phyloP scores from a whole-genome alignment of 1,284 basidiomycete genomes.

The Sanghuangporus sanghuang region DNA sequence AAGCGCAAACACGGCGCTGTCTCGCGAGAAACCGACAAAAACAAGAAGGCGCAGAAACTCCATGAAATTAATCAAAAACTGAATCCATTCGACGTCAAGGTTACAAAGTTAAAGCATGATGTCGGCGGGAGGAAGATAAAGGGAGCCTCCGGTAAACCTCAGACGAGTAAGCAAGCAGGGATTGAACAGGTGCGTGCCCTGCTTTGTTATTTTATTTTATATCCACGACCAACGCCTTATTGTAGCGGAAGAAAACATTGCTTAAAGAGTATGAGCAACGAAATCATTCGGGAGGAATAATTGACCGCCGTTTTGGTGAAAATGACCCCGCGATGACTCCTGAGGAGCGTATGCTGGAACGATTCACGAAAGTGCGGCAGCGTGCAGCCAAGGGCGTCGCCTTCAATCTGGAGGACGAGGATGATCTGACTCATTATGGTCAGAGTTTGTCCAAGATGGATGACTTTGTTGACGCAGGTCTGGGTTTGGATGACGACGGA shows the following conservation, averaged over 20 bases:
- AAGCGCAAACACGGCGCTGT: slow-evolving; percentile 59
- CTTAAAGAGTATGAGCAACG: slow-evolving; percentile 83
- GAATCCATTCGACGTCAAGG: slow-evolving; percentile 92
- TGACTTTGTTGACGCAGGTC: slow-evolving; percentile 79
- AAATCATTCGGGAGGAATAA: slow-evolving; percentile 79
- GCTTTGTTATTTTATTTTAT: slow-evolving; percentile 10
- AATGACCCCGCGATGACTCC: slow-evolving; percentile 85
- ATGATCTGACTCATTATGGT: slow-evolving; percentile 92
- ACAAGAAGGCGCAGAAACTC: slow-evolving; percentile 74
- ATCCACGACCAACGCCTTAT: neutral
- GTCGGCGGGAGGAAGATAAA: slow-evolving; percentile 85
- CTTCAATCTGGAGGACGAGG: slow-evolving; percentile 91
- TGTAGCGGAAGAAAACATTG: slow-evolving; percentile 79
- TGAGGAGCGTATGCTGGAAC: slow-evolving; percentile 96
- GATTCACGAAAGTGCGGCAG: slow-evolving; percentile 90
- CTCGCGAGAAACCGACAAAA: slow-evolving; percentile 70
- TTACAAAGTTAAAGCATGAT: slow-evolving; percentile 90
- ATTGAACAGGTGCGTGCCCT: slow-evolving; percentile 72
- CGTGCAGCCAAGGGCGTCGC: slow-evolving; percentile 71
- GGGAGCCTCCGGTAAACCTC: slow-evolving; percentile 79
- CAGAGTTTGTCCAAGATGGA: slow-evolving; percentile 81
- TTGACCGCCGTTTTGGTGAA: slow-evolving; percentile 96
- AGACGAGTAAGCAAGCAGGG: slow-evolving; percentile 83
- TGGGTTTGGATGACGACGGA: slow-evolving; percentile 68
- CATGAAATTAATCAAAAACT: slow-evolving; percentile 80